Evolutionary conservation across 179 eudicot species (phyloP), one percentile per base, ranked within the genome.

Genomic region (Actinidia polygama): DNA sequence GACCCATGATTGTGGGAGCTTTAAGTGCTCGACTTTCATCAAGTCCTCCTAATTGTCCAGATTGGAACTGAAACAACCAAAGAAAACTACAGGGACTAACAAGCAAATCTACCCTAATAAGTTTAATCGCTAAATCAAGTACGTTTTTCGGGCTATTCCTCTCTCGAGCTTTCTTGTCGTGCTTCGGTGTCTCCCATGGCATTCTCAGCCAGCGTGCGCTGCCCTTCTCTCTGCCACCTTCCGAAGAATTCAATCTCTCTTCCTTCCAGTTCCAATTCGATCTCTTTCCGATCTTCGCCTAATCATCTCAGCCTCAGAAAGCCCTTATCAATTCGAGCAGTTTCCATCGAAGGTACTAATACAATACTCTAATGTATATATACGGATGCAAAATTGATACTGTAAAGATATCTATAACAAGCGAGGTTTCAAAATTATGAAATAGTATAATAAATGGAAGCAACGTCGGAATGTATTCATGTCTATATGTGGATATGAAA

Each of bases 241-340:
- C 83, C 66, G 54, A 77, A 55, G 30, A 82, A 55, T 50, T 30
- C 84, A 3, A 62, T 24, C 75, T 72, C 78, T 12, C 62, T 67
- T 18, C 46, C 85, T 66, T 58, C 40, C 5, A 69, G 73, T 73
- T 61, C 82, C 11, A 14, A 83, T 67, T 82, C 91, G 19, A 51
- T 88, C 79, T 87, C 94, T 19, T 89, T 91, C 78, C 85, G 86
- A 70, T 88, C 84, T 5, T 85, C 89, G 4, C 87, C 88, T 44
- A 82, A 85, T 0, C 71, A 82, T 83, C 77, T 80, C 75, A 90
- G 78, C 51, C 88, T 87, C 82, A 82, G 80, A 55, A 90, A 72
- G 78, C 85, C 84, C 71, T 87, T 91, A 57, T 83, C 90, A 4
- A 79, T 93, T 87, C 91, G 89, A 80, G 89, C 98, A 23, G 93